Evolutionary conservation across 352 stramenopile species (phyloP).

Genomic region (Phytopythium chamaehyphon): DNA sequence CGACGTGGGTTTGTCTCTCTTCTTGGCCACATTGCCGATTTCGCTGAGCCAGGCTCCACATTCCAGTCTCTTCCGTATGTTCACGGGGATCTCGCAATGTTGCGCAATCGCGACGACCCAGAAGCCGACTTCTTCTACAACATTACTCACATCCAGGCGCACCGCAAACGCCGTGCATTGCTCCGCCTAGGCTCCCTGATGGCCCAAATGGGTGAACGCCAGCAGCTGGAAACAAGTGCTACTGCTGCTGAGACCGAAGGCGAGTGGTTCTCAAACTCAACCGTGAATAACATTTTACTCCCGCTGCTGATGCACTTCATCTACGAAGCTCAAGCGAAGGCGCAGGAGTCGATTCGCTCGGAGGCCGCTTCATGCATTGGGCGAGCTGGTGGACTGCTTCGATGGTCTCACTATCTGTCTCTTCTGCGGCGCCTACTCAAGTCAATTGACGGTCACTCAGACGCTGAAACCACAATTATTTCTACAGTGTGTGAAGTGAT

Average conservation of each 20-base stretch:
- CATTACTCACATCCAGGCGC: slow-evolving; percentile 97
- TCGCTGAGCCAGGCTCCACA: slow-evolving; percentile 3
- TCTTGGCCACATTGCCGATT: slow-evolving; percentile 67
- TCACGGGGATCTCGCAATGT: slow-evolving; percentile 57
- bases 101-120: slow-evolving; percentile 80
- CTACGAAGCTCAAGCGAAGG: slow-evolving; percentile 93
- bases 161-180: slow-evolving; percentile 92
- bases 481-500: slow-evolving; percentile 92
- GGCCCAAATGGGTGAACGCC: slow-evolving; percentile 40
- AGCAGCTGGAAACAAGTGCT: slow-evolving; percentile 5
- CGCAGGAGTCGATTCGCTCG: slow-evolving; percentile 90
- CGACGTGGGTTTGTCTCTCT: slow-evolving; percentile 85
- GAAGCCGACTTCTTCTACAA: slow-evolving; percentile 99
- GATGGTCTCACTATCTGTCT: slow-evolving; percentile 96
- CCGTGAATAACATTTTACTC: slow-evolving; percentile 92
- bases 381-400: slow-evolving; percentile 86
- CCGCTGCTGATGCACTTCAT: slow-evolving; percentile 95
- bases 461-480: slow-evolving; percentile 92
- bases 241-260: slow-evolving; percentile 11
- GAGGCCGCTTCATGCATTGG: slow-evolving; percentile 93
- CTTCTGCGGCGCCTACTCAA: slow-evolving; percentile 91
- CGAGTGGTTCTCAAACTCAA: slow-evolving; percentile 77
- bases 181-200: slow-evolving; percentile 88
- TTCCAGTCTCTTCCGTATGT: slow-evolving; percentile 33
- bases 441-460: slow-evolving; percentile 87